These are phyloP conservation scores for Aleurites moluccanus DNA, from an alignment of 441 rosid species.

Conservation along the genomic window DNA sequence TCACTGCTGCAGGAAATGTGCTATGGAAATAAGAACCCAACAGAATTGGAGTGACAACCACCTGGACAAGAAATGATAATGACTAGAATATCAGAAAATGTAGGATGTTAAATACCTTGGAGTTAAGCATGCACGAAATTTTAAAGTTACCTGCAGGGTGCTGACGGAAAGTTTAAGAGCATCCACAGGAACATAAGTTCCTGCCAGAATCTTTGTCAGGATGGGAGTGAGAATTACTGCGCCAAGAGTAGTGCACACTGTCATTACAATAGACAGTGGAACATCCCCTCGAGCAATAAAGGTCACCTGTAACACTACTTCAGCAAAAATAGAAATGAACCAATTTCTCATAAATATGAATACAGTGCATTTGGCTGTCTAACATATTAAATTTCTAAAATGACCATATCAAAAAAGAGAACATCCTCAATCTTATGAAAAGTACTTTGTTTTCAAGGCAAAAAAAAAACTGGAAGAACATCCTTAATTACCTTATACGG, in stretches of 20 bases:
- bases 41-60: conserved; percentile 59
- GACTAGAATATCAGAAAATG: not conserved
- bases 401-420: not conserved
- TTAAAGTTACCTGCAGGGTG: conserved; percentile 52
- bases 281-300: conserved; percentile 69
- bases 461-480: not conserved
- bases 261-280: conserved; percentile 62
- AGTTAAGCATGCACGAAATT: not conserved
- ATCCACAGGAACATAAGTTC: conserved; percentile 66
- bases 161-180: conserved; percentile 58
- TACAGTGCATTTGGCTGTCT: not conserved
- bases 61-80: conserved; percentile 30
- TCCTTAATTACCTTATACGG: not conserved
- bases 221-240: conserved; percentile 63
- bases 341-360: conserved; percentile 10
- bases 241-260: conserved; percentile 58
- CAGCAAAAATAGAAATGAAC: conserved; percentile 32
- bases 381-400: not conserved
- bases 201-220: conserved; percentile 51
- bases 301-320: conserved; percentile 60
- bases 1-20: conserved; percentile 50
- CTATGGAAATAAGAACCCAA: conserved; percentile 56
- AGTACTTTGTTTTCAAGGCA: too few species aligned
- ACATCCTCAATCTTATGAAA: not conserved
- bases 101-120: not conserved